Percentiles rank a stretch among this genome's conserved stretches.
These are phyloP conservation scores for Xylaria acuta DNA, from an alignment of 495 filamentous ascomycete species.

Conservation along the genomic window DNA sequence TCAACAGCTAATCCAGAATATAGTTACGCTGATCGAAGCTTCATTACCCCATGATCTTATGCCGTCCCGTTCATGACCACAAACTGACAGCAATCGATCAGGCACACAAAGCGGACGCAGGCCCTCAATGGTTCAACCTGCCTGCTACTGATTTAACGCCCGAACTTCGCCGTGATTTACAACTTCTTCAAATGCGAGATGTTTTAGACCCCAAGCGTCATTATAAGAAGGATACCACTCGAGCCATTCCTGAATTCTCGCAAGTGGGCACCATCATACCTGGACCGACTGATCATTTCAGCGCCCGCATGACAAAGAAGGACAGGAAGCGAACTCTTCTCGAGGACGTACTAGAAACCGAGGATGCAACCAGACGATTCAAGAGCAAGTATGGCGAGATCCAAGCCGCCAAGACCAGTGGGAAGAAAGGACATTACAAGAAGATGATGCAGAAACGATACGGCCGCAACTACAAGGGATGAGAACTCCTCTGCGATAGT, in stretches of 20 bases:
- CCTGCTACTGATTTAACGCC: constrained; percentile 82
- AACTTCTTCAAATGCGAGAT: constrained; percentile 84
- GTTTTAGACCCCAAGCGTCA: constrained; percentile 88
- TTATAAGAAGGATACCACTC: constrained; percentile 80
- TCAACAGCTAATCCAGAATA: constrained; percentile 51
- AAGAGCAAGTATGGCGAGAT: constrained; percentile 45
- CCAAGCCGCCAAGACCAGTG: constrained; percentile 38
- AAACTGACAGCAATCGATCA: constrained; percentile 34
- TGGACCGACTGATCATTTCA: constrained; percentile 88
- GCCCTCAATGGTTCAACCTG: constrained; percentile 78
- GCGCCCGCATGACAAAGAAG: constrained; percentile 77
- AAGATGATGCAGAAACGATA: constrained; percentile 43
- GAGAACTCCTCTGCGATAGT: constrained; percentile 9
- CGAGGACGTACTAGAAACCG: constrained; percentile 79
- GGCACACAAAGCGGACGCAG: constrained; percentile 54
- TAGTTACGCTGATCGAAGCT: constrained; percentile 96
- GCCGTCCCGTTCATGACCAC: constrained; percentile 21
- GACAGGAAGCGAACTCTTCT: constrained; percentile 89
- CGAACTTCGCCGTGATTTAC: constrained; percentile 84
- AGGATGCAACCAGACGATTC: constrained; percentile 46
- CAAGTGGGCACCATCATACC: constrained; percentile 89
- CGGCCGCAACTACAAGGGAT: constrained; percentile 34
- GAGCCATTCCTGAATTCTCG: constrained; percentile 76
- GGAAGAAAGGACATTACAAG: constrained; percentile 43
- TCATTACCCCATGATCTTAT: constrained; percentile 26